A percentile compares a stretch with the other conserved stretches of the same genome.
phyloP scores from a whole-genome alignment of 2,329 filamentous ascomycete genomes.

The Alternaria sp. region DNA sequence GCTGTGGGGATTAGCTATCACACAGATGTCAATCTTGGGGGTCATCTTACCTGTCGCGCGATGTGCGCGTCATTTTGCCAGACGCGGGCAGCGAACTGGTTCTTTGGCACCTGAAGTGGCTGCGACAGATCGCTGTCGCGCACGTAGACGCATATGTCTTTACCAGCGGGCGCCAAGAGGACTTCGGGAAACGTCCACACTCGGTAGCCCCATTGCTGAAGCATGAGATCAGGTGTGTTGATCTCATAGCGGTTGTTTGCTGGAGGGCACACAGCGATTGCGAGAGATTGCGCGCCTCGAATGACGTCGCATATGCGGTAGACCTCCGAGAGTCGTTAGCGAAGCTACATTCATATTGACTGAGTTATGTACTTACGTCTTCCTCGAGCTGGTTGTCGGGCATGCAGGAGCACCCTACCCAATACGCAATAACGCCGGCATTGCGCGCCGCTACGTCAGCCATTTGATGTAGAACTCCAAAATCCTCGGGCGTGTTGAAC shows the following conservation, averaged over 20 bases:
- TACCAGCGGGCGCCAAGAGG: slow-evolving; percentile 41
- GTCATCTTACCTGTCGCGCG: slow-evolving; percentile 33
- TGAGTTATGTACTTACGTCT: slow-evolving; percentile 22
- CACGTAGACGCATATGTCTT: slow-evolving; percentile 44
- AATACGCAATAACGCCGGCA: slow-evolving; percentile 51
- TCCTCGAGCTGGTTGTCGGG: slow-evolving; percentile 44
- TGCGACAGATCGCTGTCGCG: slow-evolving; percentile 31
- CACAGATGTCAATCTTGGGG: not conserved
- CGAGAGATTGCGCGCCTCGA: slow-evolving; percentile 51
- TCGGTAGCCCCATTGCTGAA: slow-evolving; percentile 54
- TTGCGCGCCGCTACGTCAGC: slow-evolving; percentile 49
- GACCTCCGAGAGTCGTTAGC: slow-evolving; percentile 28
- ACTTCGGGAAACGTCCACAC: slow-evolving; percentile 58
- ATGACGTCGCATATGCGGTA: slow-evolving; percentile 57
- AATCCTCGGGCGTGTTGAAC: slow-evolving; percentile 39
- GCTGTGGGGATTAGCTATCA: slow-evolving; percentile 26
- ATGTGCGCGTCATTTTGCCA: slow-evolving; percentile 50
- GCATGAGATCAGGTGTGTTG: slow-evolving; percentile 36
- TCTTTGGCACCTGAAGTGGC: slow-evolving; percentile 44
- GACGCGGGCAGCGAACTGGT: slow-evolving; percentile 50
- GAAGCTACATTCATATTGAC: not conserved
- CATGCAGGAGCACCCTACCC: slow-evolving; percentile 55
- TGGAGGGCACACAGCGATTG: slow-evolving; percentile 50
- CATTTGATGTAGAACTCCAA: slow-evolving; percentile 44
- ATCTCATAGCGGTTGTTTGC: slow-evolving; percentile 23